A percentile compares a stretch with the other conserved stretches of the same genome.
phyloP scores from a whole-genome alignment of 2,329 filamentous ascomycete genomes.

The Fusarium ambrosium region DNA sequence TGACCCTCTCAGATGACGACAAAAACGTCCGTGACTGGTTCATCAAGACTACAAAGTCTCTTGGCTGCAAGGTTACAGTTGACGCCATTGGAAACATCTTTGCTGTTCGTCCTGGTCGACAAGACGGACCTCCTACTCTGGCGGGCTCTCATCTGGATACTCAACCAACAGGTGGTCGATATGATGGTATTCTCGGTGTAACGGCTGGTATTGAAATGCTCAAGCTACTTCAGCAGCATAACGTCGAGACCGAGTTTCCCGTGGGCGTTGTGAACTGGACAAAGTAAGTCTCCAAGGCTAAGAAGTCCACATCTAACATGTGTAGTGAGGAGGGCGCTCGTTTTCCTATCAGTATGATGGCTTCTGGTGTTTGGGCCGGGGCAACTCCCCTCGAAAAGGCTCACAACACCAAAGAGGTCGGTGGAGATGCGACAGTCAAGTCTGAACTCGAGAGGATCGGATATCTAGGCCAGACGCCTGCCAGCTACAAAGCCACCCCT shows the following conservation, averaged over 20 bases:
- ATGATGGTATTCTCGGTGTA: constrained; percentile 84
- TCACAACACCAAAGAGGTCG: constrained; percentile 73
- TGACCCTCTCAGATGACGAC: constrained; percentile 79
- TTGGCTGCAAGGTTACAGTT: constrained; percentile 76
- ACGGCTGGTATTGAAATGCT: constrained; percentile 81
- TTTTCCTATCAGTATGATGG: constrained; percentile 81
- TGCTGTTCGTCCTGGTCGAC: constrained; percentile 74
- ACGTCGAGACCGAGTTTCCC: constrained; percentile 76
- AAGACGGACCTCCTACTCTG: constrained; percentile 73
- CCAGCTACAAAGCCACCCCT: constrained; percentile 54
- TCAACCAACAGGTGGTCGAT: constrained; percentile 74
- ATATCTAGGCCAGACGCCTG: constrained; percentile 69
- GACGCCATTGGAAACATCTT: constrained; percentile 89
- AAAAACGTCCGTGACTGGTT: constrained; percentile 84
- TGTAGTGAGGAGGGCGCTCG: constrained; percentile 82
- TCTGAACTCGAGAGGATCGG: constrained; percentile 76
- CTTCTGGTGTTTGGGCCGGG: constrained; percentile 84
- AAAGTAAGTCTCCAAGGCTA: constrained; percentile 59
- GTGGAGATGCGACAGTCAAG: constrained; percentile 44
- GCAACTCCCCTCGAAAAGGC: constrained; percentile 72
- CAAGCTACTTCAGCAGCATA: constrained; percentile 74
- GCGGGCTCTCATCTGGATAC: constrained; percentile 79
- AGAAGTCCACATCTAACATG: constrained; percentile 2
- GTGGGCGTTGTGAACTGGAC: constrained; percentile 86
- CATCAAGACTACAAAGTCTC: constrained; percentile 68